phyloP scores from a whole-genome alignment of 2,329 filamentous ascomycete genomes.

The Domatiomyces catenatus region DNA sequence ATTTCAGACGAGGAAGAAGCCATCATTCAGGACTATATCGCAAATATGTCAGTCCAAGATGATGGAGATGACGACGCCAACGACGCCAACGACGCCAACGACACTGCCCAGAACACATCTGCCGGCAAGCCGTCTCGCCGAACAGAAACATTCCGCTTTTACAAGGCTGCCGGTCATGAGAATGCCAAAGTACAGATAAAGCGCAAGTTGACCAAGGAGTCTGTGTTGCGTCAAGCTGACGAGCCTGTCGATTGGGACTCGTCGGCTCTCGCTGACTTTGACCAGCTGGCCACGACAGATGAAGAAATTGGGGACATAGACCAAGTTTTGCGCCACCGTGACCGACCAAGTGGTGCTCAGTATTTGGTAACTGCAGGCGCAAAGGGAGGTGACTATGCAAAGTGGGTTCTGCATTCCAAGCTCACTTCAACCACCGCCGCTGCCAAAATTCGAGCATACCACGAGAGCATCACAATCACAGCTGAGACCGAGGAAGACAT shows the following conservation, averaged over 20 bases:
- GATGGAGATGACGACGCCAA: slow-evolving; percentile 15
- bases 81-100: slow-evolving; percentile 3
- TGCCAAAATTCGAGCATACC: slow-evolving; percentile 21
- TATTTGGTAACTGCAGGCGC: slow-evolving; percentile 38
- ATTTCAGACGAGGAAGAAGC: slow-evolving; percentile 35
- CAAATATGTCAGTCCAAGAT: slow-evolving; percentile 22
- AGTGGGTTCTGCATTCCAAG: slow-evolving; percentile 30
- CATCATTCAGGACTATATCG: slow-evolving; percentile 53
- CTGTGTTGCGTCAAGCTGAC: not conserved
- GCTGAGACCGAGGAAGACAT: slow-evolving; percentile 16
- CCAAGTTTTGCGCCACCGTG: slow-evolving; percentile 31
- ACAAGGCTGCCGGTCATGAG: slow-evolving; percentile 26
- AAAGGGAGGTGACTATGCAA: slow-evolving; percentile 31
- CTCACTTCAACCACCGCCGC: slow-evolving; percentile 20
- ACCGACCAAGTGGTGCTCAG: slow-evolving; percentile 30
- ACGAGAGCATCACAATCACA: not conserved
- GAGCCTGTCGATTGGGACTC: slow-evolving; percentile 27
- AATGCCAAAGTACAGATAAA: slow-evolving; percentile 22
- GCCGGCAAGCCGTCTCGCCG: slow-evolving; percentile 2
- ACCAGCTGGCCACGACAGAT: slow-evolving; percentile 34
- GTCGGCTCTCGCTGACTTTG: slow-evolving; percentile 32
- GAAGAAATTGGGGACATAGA: slow-evolving; percentile 29
- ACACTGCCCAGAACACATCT: not conserved
- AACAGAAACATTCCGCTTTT: slow-evolving; percentile 14
- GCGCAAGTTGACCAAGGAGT: slow-evolving; percentile 9